Evolutionary conservation across 805 yeast genomes (phyloP), one percentile per base, ranked within the genome.

Genomic region (Candida loeiensis): DNA sequence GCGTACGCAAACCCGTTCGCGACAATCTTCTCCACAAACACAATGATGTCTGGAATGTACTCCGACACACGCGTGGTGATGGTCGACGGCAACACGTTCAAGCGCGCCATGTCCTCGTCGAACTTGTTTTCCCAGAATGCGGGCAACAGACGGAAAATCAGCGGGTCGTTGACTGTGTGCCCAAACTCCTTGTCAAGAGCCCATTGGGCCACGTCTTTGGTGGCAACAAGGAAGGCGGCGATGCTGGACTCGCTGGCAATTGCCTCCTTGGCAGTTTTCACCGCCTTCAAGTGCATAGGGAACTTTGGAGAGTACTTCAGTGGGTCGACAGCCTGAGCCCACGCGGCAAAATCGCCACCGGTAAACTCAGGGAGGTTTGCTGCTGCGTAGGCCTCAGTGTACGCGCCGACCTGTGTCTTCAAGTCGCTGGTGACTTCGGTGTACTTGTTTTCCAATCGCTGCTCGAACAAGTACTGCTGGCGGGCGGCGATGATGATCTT

Each of bases 401-500:
- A 79, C 3, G 49, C 48, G 8, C 66, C 47, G 2, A 75, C 68
- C 33, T 66, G 66, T 0, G 45, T 52, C 2, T 70, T 30, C 21
- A 82, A 62, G 4, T 61, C 69, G 0, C 47, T 47, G 4, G 65
- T 49, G 9, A 73, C 51, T 14, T 43, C 58, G 8, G 47, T 53
- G 39, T 59, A 52, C 8, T 52, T 47, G 13, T 50, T 53, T 7
- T 55, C 49, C 11, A 69, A 58, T 51, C 76, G 85, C 49, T 80
- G 64, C 28, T 82, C 84, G 55, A 85, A 90, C 24, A 93, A 66
- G 60, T 82, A 81, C 53, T 79, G 82, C 57, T 93, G 97, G 61
- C 99, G 82, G 3, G 96, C 98, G 45, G 96, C 84, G 31, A 93
- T 66, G 53, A 93, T 93, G 63, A 93, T 93, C 64, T 93, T 93